Conservation (phyloP, 108 stramenopile species). For the Nitzschia inconspicua region DNA sequence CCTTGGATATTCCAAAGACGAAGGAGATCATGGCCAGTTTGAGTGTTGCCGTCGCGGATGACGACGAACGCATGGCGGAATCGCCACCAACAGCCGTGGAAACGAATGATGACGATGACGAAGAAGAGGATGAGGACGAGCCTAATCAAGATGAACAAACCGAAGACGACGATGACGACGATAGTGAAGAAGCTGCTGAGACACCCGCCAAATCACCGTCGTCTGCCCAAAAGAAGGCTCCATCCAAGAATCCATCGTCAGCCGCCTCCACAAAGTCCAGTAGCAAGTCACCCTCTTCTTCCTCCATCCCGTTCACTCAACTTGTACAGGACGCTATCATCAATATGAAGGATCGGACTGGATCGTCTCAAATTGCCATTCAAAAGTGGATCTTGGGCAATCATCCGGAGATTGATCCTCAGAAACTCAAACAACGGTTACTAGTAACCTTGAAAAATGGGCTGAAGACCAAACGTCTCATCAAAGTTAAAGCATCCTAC, state of each 20-base stretch:
- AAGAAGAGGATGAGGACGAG: no score
- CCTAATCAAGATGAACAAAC: no score
- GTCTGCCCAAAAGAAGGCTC: no score
- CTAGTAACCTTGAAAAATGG: slow-evolving; percentile 62
- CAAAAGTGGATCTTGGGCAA: slow-evolving; percentile 63
- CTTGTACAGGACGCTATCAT: slow-evolving; percentile 71
- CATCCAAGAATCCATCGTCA: not conserved
- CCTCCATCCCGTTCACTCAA: slow-evolving; percentile 47
- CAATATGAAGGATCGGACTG: slow-evolving; percentile 70
- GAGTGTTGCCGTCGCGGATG: no score
- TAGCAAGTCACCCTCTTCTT: not conserved
- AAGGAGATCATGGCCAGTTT: no score
- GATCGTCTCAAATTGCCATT: slow-evolving; percentile 64
- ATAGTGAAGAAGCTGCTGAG: no score
- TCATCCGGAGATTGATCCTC: slow-evolving; percentile 31
- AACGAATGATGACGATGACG: no score
- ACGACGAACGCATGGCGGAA: no score
- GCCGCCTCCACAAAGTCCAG: slow-evolving; percentile 7
- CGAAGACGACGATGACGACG: no score
- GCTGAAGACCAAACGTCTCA: slow-evolving; percentile 55
- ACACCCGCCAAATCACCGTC: no score
- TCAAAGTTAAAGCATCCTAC: slow-evolving; percentile 63
- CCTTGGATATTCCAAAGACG: no score
- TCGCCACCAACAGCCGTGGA: no score
- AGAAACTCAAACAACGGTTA: slow-evolving; percentile 52